Percentiles rank a stretch among this genome's conserved stretches.
Evolutionary conservation across 1,284 basidiomycete genomes (phyloP).

Genomic region (Kwoniella shivajii): DNA sequence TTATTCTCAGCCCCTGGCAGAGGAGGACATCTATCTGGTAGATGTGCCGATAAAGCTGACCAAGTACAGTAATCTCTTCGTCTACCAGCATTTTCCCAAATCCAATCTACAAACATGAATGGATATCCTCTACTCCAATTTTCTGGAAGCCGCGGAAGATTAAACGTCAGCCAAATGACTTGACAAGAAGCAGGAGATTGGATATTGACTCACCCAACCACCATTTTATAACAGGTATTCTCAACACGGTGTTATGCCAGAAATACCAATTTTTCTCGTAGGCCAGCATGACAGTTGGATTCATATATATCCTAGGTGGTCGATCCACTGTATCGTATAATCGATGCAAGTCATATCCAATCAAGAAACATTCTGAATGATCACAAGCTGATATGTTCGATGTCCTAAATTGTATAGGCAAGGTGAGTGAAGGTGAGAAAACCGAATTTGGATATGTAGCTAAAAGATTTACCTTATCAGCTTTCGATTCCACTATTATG

Average conservation of each 20-base stretch:
- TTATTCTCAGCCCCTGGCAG: conserved; percentile 23
- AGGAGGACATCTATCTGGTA: conserved; percentile 30
- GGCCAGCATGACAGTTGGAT: conserved; percentile 56
- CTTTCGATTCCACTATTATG: not conserved
- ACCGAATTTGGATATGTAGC: conserved; percentile 39
- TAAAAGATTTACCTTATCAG: conserved; percentile 1
- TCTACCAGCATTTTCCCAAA: conserved; percentile 26
- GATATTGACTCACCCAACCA: conserved; percentile 51
- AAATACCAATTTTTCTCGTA: conserved; percentile 56
- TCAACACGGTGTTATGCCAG: conserved; percentile 59
- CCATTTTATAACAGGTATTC: conserved; percentile 57
- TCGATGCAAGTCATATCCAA: conserved; percentile 62
- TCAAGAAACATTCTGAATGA: conserved; percentile 61
- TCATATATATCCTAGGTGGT: conserved; percentile 57
- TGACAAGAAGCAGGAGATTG: not conserved
- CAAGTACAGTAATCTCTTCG: conserved; percentile 41
- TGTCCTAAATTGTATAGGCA: conserved; percentile 58
- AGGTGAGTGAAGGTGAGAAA: conserved; percentile 51
- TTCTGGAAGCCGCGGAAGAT: conserved; percentile 7
- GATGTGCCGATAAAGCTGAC: conserved; percentile 21
- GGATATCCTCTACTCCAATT: conserved; percentile 34
- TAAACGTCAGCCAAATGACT: not conserved
- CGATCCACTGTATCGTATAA: conserved; percentile 44
- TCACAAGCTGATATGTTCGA: conserved; percentile 57
- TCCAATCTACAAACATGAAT: conserved; percentile 28